These are phyloP conservation scores for Agaricus subrufescens DNA, from an alignment of 768 basidiomycete genomes.

Conservation along the genomic window DNA sequence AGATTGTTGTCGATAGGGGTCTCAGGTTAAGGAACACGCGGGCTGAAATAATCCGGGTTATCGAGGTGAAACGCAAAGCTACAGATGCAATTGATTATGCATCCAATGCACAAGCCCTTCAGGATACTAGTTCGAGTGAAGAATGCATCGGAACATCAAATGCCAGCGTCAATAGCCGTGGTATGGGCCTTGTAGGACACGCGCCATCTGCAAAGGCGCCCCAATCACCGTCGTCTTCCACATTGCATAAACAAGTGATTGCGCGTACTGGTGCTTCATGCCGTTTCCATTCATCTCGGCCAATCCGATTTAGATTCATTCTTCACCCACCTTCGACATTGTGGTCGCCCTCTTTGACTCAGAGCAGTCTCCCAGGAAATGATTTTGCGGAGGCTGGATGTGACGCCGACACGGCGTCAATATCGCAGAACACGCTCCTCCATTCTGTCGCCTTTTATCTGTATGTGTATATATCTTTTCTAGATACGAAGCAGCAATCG, in stretches of 20 bases:
- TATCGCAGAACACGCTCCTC: conserved; percentile 77
- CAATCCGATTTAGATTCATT: conserved; percentile 76
- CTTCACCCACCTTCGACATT: conserved; percentile 60
- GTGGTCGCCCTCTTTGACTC: conserved; percentile 43
- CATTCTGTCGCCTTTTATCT: conserved; percentile 81
- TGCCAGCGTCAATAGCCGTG: not conserved
- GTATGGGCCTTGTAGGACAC: conserved; percentile 10
- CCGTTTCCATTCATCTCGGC: conserved; percentile 75
- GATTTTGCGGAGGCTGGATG: conserved; percentile 46
- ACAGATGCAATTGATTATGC: conserved; percentile 35
- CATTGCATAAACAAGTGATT: conserved; percentile 51
- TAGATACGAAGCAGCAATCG: conserved; percentile 61
- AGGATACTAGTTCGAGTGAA: conserved; percentile 11
- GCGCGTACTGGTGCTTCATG: conserved; percentile 89
- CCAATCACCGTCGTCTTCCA: conserved; percentile 31
- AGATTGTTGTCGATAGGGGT: conserved; percentile 65
- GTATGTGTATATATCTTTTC: conserved; percentile 71
- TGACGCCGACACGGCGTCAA: conserved; percentile 65
- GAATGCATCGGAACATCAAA: conserved; percentile 11
- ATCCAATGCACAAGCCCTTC: conserved; percentile 23
- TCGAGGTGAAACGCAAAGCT: conserved; percentile 48
- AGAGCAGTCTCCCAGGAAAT: conserved; percentile 35
- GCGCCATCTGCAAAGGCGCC: conserved; percentile 37
- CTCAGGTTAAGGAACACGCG: conserved; percentile 76
- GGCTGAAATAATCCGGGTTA: conserved; percentile 68